Conservation (phyloP, 2,329 filamentous ascomycete species). For the Eurotiales sp. region DNA sequence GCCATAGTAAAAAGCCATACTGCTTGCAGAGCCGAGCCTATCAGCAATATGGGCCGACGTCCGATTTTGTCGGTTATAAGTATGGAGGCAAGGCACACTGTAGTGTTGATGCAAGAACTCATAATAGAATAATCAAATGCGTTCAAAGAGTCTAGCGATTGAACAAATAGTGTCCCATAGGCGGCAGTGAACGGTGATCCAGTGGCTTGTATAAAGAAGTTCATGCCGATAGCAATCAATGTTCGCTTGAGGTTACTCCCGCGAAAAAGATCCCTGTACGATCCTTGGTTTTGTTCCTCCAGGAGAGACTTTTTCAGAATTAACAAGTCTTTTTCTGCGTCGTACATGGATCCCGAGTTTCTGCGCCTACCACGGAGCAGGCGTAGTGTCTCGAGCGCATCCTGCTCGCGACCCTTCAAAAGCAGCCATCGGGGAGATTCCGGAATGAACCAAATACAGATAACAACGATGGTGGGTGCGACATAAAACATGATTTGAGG, state of each 20-base stretch:
- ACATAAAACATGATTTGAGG: slow-evolving; percentile 24
- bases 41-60: slow-evolving; percentile 20
- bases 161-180: slow-evolving; percentile 12
- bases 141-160: slow-evolving; percentile 14
- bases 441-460: slow-evolving; percentile 25
- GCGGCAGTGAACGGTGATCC: slow-evolving; percentile 15
- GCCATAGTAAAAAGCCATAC: slow-evolving; percentile 35
- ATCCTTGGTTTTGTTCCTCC: slow-evolving; percentile 13
- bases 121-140: slow-evolving; percentile 50
- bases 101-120: slow-evolving; percentile 22
- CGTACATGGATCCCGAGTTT: neutral
- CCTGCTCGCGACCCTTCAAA: slow-evolving; percentile 21
- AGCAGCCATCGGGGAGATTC: slow-evolving; percentile 27
- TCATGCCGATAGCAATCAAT: slow-evolving; percentile 14
- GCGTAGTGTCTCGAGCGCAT: slow-evolving; percentile 35
- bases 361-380: slow-evolving; percentile 30
- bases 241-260: slow-evolving; percentile 13
- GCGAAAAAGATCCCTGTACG: slow-evolving; percentile 13
- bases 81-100: slow-evolving; percentile 14
- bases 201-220: slow-evolving; percentile 14
- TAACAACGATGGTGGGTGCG: slow-evolving; percentile 21
- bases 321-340: slow-evolving; percentile 6
- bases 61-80: slow-evolving; percentile 14
- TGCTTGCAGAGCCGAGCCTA: slow-evolving; percentile 27
- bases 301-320: slow-evolving; percentile 9